A percentile compares a stretch with the other conserved stretches of the same genome.
These are phyloP conservation scores for Fusarium clavum DNA, from an alignment of 2,329 filamentous ascomycete genomes.

Conservation along the genomic window DNA sequence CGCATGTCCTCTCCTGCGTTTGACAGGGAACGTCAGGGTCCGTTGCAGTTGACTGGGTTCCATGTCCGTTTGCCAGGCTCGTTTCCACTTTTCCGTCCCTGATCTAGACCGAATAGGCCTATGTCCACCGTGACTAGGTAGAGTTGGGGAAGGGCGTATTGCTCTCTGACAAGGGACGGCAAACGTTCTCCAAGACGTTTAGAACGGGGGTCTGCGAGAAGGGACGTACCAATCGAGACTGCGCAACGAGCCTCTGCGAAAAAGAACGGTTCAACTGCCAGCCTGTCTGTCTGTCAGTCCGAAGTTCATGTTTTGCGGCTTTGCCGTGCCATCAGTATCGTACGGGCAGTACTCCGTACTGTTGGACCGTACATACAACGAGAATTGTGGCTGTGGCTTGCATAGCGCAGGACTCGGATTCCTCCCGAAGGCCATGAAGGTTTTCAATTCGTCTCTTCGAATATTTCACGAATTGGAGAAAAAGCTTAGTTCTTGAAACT, in stretches of 20 bases:
- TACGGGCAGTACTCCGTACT: background rate
- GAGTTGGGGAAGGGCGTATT: constrained; percentile 15
- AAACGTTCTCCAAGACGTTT: constrained; percentile 26
- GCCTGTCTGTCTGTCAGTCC: background rate
- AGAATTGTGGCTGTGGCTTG: constrained; percentile 9
- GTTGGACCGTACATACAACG: background rate
- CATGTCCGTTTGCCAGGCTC: constrained; percentile 24
- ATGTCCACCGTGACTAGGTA: constrained; percentile 19
- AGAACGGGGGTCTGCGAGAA: constrained; percentile 17
- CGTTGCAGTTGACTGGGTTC: constrained; percentile 29
- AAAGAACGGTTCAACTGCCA: background rate
- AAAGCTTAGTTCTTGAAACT: constrained; percentile 12
- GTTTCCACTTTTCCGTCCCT: constrained; percentile 31
- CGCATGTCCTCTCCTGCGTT: constrained; percentile 12
- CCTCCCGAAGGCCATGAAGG: constrained; percentile 15
- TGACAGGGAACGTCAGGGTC: constrained; percentile 30
- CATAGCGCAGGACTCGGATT: constrained; percentile 24
- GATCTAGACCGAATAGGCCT: constrained; percentile 31
- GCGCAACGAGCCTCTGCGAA: background rate
- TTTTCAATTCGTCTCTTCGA: background rate
- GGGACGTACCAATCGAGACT: constrained; percentile 39
- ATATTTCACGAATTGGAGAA: constrained; percentile 7
- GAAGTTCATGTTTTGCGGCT: background rate
- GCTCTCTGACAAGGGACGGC: constrained; percentile 10
- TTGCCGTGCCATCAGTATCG: background rate